Conservation (phyloP, 2,329 filamentous ascomycete genomes). For the Trichophyton verrucosum region DNA sequence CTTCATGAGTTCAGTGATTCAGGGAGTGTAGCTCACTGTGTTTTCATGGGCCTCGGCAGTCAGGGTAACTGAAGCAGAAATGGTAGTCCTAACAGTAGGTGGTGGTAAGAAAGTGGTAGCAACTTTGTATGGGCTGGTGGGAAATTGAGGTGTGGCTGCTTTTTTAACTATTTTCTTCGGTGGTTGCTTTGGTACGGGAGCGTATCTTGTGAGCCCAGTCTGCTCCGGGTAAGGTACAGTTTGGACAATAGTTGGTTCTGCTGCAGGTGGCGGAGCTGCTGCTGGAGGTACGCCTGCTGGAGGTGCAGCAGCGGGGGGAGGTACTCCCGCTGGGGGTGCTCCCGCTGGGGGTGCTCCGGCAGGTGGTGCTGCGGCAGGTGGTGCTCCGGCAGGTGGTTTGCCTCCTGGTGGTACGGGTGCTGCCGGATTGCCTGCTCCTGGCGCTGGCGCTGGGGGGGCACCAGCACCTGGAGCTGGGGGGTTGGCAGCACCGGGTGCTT, state of each 20-base stretch:
- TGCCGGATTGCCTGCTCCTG: background rate
- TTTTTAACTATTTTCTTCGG: constrained; percentile 47
- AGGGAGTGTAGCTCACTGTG: constrained; percentile 37
- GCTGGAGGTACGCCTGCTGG: background rate
- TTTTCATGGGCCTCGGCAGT: constrained; percentile 46
- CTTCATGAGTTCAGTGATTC: background rate
- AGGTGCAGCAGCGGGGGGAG: background rate
- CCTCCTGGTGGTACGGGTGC: background rate
- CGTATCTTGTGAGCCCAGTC: constrained; percentile 46
- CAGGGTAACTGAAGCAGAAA: constrained; percentile 34
- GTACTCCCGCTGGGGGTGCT: background rate
- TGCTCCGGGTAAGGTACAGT: constrained; percentile 44
- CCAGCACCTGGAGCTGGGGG: background rate
- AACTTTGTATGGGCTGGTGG: constrained; percentile 43
- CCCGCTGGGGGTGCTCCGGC: background rate
- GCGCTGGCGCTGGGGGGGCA: background rate
- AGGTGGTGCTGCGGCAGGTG: background rate
- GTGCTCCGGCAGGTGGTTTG: background rate
- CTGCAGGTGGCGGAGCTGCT: constrained; percentile 12
- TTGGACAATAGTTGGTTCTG: constrained; percentile 18
- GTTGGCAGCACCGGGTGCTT: background rate
- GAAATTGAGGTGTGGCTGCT: constrained; percentile 38
- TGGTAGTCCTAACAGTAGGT: constrained; percentile 38
- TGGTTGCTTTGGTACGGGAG: constrained; percentile 49
- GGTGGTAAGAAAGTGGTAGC: constrained; percentile 40